Conservation (phyloP, 2,329 filamentous ascomycete species). For the Aspergillus pseudotamarii region DNA sequence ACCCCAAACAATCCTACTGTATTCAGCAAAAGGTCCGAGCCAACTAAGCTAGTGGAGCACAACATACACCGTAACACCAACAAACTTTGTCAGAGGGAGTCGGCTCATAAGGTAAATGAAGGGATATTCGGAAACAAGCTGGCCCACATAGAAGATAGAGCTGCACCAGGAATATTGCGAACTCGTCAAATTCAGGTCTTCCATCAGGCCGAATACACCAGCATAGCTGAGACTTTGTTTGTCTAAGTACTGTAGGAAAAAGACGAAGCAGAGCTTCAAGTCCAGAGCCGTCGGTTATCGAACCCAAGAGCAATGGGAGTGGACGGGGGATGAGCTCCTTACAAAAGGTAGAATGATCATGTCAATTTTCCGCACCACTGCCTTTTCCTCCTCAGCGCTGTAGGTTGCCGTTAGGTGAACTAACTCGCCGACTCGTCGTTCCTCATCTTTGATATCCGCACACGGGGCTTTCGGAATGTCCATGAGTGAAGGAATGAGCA, state of each 20-base stretch:
- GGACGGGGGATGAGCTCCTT: neutral
- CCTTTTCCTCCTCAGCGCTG: neutral
- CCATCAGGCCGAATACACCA: slow-evolving; percentile 9
- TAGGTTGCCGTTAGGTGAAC: neutral
- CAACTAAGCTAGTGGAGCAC: neutral
- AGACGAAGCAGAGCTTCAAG: neutral
- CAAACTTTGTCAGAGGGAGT: slow-evolving; percentile 40
- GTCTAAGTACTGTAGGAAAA: neutral
- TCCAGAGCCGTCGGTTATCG: neutral
- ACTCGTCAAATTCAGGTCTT: slow-evolving; percentile 48
- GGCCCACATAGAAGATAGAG: slow-evolving; percentile 33
- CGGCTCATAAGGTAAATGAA: slow-evolving; percentile 55
- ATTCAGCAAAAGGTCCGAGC: neutral
- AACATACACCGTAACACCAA: neutral
- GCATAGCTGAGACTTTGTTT: neutral
- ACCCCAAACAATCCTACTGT: neutral
- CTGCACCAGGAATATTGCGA: slow-evolving; percentile 53
- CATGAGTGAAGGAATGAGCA: neutral
- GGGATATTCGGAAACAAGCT: slow-evolving; percentile 52
- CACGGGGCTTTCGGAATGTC: neutral
- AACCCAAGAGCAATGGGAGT: neutral
- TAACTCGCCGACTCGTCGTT: neutral
- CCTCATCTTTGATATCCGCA: neutral
- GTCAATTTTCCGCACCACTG: neutral
- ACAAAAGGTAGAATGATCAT: neutral